Conservation (phyloP, 2,329 filamentous ascomycete genomes). For the Xylariaceae sp. region DNA sequence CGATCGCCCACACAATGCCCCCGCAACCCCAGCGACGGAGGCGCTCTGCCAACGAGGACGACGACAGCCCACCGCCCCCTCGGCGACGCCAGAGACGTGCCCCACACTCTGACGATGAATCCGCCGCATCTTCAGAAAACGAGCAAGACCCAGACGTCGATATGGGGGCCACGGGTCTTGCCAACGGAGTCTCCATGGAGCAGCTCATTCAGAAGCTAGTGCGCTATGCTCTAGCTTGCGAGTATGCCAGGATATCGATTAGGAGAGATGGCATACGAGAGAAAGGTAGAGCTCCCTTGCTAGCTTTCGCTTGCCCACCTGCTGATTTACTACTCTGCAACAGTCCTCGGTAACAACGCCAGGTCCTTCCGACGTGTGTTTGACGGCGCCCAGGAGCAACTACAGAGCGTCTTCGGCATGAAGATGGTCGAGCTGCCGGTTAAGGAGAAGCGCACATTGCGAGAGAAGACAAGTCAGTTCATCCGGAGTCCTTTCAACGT, state of each 20-base stretch:
- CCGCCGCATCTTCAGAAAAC: conserved; percentile 34
- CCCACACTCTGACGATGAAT: conserved; percentile 21
- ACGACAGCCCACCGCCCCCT: conserved; percentile 34
- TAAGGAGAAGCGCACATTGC: conserved; percentile 76
- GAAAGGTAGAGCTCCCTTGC: conserved; percentile 47
- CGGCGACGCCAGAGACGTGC: conserved; percentile 25
- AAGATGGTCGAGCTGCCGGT: conserved; percentile 79
- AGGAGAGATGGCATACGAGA: conserved; percentile 61
- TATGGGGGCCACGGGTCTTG: conserved; percentile 17
- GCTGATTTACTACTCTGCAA: background rate
- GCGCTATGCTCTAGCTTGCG: conserved; percentile 65
- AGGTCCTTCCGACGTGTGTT: conserved; percentile 77
- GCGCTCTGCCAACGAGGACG: conserved; percentile 35
- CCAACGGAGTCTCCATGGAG: conserved; percentile 36
- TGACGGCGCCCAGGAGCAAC: conserved; percentile 67
- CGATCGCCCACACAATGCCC: conserved; percentile 22
- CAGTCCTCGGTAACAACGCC: conserved; percentile 69
- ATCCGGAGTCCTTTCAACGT: background rate
- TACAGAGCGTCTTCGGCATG: conserved; percentile 83
- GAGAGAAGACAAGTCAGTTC: conserved; percentile 66
- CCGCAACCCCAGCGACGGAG: conserved; percentile 29
- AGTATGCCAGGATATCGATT: conserved; percentile 60
- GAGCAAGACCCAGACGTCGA: conserved; percentile 16
- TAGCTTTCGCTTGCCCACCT: background rate
- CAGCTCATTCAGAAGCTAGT: conserved; percentile 65